Percentiles rank a stretch among this genome's conserved stretches.
phyloP scores from a whole-genome alignment of 176 grass and related monocot species.

The Panicum miliaceum region DNA sequence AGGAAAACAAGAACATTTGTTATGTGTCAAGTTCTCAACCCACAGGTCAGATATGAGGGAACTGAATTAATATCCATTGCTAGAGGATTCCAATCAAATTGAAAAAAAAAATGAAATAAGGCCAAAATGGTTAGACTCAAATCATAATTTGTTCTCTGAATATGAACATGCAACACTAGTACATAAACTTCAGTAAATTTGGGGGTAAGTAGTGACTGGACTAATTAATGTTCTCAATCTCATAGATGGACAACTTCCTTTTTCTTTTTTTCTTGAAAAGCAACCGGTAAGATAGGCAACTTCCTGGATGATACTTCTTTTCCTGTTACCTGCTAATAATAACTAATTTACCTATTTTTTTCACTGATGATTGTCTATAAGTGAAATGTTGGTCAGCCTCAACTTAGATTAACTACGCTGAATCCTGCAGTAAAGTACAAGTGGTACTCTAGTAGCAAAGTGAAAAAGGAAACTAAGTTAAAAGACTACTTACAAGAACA shows the following conservation, averaged over 20 bases:
- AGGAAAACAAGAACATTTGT: constrained; percentile 17
- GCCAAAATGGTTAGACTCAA: not conserved
- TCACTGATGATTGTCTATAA: not conserved
- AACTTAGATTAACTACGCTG: constrained; percentile 13
- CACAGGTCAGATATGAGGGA: not conserved
- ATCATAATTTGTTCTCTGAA: not conserved
- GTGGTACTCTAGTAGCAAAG: not conserved
- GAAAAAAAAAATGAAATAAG: constrained; percentile 3
- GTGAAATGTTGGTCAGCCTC: constrained; percentile 3
- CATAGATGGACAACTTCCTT: not conserved
- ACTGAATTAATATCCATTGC: not conserved
- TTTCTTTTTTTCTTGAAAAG: no score
- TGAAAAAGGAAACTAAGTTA: not conserved
- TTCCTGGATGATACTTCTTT: constrained; percentile 16
- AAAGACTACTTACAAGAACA: constrained; percentile 59
- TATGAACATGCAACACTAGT: not conserved
- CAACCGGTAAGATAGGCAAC: not conserved
- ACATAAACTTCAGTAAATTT: not conserved
- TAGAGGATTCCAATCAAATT: not conserved
- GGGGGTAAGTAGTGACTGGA: not conserved
- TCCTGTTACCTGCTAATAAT: not conserved
- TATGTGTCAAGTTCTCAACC: not conserved
- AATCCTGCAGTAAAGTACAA: not conserved
- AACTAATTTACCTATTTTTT: constrained; percentile 1
- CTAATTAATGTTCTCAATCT: not conserved